Evolutionary conservation across 2,329 filamentous ascomycete species (phyloP).

Genomic region (Fusarium longipes): DNA sequence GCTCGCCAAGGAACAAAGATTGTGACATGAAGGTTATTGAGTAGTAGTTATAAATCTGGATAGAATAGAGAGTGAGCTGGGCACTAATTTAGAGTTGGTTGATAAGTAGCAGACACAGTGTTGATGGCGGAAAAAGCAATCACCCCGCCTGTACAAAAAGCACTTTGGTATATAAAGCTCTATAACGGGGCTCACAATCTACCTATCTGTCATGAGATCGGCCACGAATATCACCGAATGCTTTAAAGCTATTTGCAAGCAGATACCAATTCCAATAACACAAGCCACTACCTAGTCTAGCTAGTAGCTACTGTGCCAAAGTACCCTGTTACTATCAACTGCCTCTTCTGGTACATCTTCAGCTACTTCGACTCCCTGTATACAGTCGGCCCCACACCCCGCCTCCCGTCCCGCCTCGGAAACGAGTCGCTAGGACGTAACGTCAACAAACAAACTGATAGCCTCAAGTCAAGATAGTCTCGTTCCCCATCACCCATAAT

Average conservation of each 20-base stretch:
- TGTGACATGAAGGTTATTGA: no score
- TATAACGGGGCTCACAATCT: no score
- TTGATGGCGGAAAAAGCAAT: conserved; percentile 8
- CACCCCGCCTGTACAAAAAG: not conserved
- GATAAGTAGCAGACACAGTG: not conserved
- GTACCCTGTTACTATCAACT: not conserved
- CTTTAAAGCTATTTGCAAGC: no score
- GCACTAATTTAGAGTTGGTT: no score
- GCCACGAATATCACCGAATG: no score
- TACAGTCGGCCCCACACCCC: conserved; percentile 30
- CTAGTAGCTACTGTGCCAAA: no score
- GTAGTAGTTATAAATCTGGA: no score
- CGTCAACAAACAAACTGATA: conserved; percentile 28
- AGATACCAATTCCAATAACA: no score
- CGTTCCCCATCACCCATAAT: conserved; percentile 5
- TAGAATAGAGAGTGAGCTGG: no score
- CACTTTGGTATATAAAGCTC: not conserved
- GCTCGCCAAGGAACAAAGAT: not conserved
- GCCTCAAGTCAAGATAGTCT: conserved; percentile 1
- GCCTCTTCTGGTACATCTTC: not conserved
- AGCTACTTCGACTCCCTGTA: not conserved
- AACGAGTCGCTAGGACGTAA: conserved; percentile 1
- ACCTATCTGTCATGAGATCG: no score
- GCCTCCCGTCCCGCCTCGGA: conserved; percentile 22
- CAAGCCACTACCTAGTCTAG: no score